Evolutionary conservation across 345 rosid species (phyloP).

Genomic region (Zanthoxylum bungeanum): DNA sequence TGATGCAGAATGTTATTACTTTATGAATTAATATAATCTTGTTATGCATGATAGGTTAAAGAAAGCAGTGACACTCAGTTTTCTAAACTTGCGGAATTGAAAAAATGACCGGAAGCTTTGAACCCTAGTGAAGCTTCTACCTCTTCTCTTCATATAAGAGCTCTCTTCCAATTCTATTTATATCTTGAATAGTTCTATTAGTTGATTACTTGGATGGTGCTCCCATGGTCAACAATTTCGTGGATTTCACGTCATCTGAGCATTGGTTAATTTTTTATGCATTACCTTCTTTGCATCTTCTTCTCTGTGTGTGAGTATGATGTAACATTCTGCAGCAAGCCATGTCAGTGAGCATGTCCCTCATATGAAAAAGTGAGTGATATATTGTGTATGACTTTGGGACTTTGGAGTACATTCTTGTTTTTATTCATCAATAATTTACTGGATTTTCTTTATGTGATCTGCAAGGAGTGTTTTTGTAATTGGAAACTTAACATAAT

Average conservation of each 20-base stretch:
- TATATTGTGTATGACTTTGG: background rate
- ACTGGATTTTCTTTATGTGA: background rate
- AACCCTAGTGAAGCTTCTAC: slow-evolving; percentile 57
- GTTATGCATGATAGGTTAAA: slow-evolving; percentile 47
- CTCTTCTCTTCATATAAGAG: slow-evolving; percentile 47
- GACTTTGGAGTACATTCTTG: background rate
- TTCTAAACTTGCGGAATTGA: slow-evolving; percentile 74
- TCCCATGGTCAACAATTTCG: background rate
- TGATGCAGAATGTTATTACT: background rate
- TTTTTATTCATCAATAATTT: background rate
- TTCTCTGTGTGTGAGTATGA: background rate
- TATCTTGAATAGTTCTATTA: slow-evolving; percentile 2
- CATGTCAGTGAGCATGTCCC: background rate
- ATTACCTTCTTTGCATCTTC: background rate
- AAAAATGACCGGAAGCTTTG: slow-evolving; percentile 74
- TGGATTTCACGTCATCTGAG: background rate
- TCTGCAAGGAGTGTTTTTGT: background rate
- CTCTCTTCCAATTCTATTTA: slow-evolving; percentile 16
- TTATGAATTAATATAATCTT: background rate
- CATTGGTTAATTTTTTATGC: background rate
- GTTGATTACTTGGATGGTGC: slow-evolving; percentile 5
- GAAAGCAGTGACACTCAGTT: slow-evolving; percentile 72
- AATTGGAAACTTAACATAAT: background rate
- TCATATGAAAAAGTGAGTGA: background rate
- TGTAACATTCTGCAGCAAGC: background rate